phyloP scores from a whole-genome alignment of 805 yeast genomes.

The Myxozyma sirexii region DNA sequence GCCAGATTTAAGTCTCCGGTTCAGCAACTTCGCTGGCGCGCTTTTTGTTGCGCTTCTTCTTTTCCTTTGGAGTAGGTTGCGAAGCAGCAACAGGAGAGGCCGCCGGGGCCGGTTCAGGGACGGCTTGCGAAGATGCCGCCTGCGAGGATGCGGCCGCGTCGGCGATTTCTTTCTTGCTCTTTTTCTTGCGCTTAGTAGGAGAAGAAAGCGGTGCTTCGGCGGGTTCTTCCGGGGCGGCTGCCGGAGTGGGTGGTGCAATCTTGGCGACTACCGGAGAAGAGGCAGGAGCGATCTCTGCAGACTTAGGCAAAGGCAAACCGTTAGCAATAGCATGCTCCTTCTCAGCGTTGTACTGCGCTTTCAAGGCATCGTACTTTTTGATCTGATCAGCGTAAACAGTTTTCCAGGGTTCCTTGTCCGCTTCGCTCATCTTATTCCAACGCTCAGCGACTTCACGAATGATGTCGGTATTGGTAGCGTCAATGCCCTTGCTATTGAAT shows the following conservation, averaged over 20 bases:
- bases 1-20: not conserved
- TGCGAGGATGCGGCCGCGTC: not conserved
- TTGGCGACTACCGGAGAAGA: not conserved
- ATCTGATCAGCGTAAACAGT: constrained; percentile 51
- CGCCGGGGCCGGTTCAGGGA: not conserved
- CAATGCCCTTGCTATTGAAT: constrained; percentile 57
- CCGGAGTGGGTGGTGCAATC: not conserved
- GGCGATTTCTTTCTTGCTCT: constrained; percentile 35
- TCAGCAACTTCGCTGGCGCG: constrained; percentile 8
- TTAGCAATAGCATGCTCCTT: constrained; percentile 42
- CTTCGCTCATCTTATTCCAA: constrained; percentile 75
- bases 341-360: constrained; percentile 52
- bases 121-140: not conserved
- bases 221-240: not conserved
- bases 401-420: constrained; percentile 73
- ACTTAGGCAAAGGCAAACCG: not conserved
- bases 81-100: constrained; percentile 4
- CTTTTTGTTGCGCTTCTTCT: constrained; percentile 20
- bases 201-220: constrained; percentile 4
- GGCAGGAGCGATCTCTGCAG: not conserved
- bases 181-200: constrained; percentile 28
- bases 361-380: constrained; percentile 50
- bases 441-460: constrained; percentile 75
- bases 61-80: constrained; percentile 17
- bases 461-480: constrained; percentile 69